Evolutionary conservation across 805 yeast genomes (phyloP), one percentile per base, ranked within the genome.

Genomic region (Myxozyma sirexii): DNA sequence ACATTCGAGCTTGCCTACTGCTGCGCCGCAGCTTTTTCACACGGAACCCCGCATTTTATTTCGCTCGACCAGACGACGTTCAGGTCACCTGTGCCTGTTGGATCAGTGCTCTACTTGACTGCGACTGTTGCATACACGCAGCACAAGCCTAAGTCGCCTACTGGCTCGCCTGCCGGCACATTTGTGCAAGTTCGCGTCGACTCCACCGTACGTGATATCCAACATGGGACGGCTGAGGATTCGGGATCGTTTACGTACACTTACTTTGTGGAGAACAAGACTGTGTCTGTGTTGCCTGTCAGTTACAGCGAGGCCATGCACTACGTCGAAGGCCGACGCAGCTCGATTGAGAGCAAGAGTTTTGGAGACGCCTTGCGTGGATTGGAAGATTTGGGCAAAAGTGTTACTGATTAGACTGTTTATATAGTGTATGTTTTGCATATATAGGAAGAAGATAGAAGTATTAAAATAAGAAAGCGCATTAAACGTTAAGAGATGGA

Each of bases 81-180:
- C 80, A 85, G 88, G 69, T 88, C 92, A 19, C 98, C 98, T 1
- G 98, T 92, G 6, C 97, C 97, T 1, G 97, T 92, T 17, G 97
- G 98, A 1, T 85, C 92, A 1, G 96, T 93, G 7, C 77, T 92
- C 60, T 87, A 85, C 64, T 84, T 90, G 84, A 81, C 84, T 55
- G 94, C 97, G 0, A 79, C 86, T 21, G 89, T 92, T 6, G 90
- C 88, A 24, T 90, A 92, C 74, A 90, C 97, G 2, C 68, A 70
- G 46, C 67, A 63, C 15, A 57, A 56, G 45, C 64, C 64, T 17
- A 50, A 41, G 43, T 51, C 57, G 21, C 53, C 59, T 13, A 51
- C 54, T 12, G 59, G 56, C 17, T 50, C 57, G 24, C 64, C 65
- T 12, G 64, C 69, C 26, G 97, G 97, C 57, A 88, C 96, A 3